A percentile compares a stretch with the other conserved stretches of the same genome.
Evolutionary conservation across 345 rosid species (phyloP).

Genomic region (Camelina laxa): DNA sequence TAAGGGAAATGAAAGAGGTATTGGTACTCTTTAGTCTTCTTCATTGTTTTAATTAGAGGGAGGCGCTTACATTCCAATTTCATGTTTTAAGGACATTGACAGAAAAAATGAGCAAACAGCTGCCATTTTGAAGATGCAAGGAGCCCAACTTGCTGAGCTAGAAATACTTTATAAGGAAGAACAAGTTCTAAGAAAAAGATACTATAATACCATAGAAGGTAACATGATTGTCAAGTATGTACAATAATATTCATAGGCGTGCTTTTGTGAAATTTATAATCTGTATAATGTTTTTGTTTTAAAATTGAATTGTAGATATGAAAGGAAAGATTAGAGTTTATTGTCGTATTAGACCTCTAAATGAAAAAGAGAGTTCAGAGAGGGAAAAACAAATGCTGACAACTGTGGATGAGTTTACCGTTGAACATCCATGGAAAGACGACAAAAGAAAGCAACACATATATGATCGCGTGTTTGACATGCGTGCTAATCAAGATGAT

Average conservation of each 20-base stretch:
- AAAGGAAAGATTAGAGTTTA: slow-evolving; percentile 94
- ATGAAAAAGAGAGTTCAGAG: slow-evolving; percentile 73
- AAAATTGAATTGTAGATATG: slow-evolving; percentile 68
- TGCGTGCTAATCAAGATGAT: slow-evolving; percentile 71
- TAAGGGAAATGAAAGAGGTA: slow-evolving; percentile 98
- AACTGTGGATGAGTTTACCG: slow-evolving; percentile 80
- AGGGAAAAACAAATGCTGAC: slow-evolving; percentile 54
- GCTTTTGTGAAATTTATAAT: background rate
- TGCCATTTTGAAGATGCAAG: slow-evolving; percentile 94
- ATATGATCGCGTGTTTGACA: slow-evolving; percentile 94
- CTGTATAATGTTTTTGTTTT: background rate
- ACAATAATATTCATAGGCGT: background rate
- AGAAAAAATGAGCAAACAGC: slow-evolving; percentile 98
- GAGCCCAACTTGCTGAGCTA: slow-evolving; percentile 85
- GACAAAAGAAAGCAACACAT: slow-evolving; percentile 85
- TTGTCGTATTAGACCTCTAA: slow-evolving; percentile 86
- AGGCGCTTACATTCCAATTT: slow-evolving; percentile 21
- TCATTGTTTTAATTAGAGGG: background rate
- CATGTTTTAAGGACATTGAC: slow-evolving; percentile 76
- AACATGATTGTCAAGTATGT: slow-evolving; percentile 19
- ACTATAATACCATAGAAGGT: slow-evolving; percentile 96
- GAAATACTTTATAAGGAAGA: slow-evolving; percentile 91
- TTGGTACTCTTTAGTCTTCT: slow-evolving; percentile 7
- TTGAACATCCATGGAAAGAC: slow-evolving; percentile 95
- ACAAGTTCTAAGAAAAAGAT: slow-evolving; percentile 82